Base-by-base conservation (phyloP, 2,329 filamentous ascomycete species). In the Sporothrix luriei region DNA sequence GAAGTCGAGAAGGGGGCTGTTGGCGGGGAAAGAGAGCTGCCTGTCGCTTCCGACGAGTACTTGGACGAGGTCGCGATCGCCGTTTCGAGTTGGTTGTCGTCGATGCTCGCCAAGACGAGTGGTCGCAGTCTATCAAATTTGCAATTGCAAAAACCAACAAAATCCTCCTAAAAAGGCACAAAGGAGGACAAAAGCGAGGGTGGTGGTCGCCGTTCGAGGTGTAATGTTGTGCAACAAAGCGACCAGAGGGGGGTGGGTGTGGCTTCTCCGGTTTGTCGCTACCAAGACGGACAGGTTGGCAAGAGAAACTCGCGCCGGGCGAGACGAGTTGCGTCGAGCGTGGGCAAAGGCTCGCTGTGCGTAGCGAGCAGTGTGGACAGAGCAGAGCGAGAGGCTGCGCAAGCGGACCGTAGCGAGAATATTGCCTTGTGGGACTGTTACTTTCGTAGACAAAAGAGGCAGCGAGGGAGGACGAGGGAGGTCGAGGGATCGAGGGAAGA, bases 251-350 rank as follows among this genome's bases (percentile, higher is more conserved):
- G 4, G 7, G n/a, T 16, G 43, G 48, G 7, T 49, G 48, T 19
- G 48, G 48, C 9, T 49, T n/a, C 48, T n/a, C 19, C 16, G 9
- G 9, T 49, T 4, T 40, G 26, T 51, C 46, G 62, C 19, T 40
- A 24, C 49, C 40, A 11, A 38, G 46, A 40, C n/a, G 46, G 48
- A 48, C 21, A 48, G 48, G 61, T 38, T 49, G 68, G 21, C n/a
- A 67, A 51, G 57, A 55, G 57, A 10, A 33, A 21, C 68, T 72
- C 71, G 68, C 70, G 54, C 70, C 71, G 55, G 71, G 70, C 70
- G 71, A 72, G 68, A 43, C 51, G 46, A n/a, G 38, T 48, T 26
- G 33, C 38, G 57, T 3, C 24, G 38, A 61, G 55, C 13, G 40
- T 21, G 14, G 26, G 40, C 40, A 29, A 57, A 59, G 55, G 55